Conservation (phyloP, 352 stramenopile genomes). For the Globisporangium nodosum region DNA sequence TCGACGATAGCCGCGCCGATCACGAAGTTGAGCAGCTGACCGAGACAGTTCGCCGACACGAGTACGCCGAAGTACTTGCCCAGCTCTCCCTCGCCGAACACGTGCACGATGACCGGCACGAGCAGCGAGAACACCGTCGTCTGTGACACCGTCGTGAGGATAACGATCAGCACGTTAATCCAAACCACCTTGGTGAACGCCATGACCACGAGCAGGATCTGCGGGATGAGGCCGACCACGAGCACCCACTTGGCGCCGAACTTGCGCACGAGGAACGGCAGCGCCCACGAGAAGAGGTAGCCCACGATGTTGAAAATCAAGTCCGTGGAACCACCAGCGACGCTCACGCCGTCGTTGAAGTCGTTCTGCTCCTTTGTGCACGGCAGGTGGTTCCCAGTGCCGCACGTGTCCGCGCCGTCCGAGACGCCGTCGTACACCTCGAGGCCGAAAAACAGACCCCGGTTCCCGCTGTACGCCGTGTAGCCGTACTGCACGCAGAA, state of each 20-base stretch:
- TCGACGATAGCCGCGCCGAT: too few relatives aligned
- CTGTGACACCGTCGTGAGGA: neutral
- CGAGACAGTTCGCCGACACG: too few relatives aligned
- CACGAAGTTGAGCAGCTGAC: too few relatives aligned
- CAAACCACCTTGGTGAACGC: neutral
- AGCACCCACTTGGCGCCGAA: neutral
- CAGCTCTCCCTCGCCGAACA: conserved; percentile 9
- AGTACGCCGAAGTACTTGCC: too few relatives aligned
- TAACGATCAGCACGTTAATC: neutral
- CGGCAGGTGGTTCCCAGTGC: neutral
- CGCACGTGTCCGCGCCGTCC: neutral
- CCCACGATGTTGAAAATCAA: conserved; percentile 1
- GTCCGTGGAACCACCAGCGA: neutral
- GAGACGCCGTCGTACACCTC: neutral
- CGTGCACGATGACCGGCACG: conserved; percentile 22
- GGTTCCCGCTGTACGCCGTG: too few relatives aligned
- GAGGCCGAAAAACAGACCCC: neutral
- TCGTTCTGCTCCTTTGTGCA: neutral
- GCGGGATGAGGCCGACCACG: neutral
- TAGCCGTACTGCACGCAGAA: too few relatives aligned
- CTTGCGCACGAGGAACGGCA: conserved; percentile 2
- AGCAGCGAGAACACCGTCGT: neutral
- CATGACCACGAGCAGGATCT: neutral
- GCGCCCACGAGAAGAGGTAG: conserved; percentile 9
- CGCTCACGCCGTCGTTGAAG: neutral